Base-by-base conservation (phyloP, 768 basidiomycete species). In the Macrolepiota albuminosa region DNA sequence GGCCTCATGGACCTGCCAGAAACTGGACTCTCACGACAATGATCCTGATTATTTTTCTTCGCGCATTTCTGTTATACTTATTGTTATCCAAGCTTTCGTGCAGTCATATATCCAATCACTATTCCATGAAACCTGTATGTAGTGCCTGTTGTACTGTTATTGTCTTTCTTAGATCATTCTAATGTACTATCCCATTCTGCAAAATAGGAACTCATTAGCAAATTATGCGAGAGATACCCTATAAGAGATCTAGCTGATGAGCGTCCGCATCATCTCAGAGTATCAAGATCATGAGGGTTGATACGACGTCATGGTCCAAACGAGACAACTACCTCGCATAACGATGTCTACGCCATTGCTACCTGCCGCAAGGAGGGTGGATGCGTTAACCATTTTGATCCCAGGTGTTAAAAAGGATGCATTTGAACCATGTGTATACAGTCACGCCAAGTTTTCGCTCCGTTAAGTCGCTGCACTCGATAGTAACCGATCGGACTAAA, bases 401-500 rank as follows among this genome's bases (percentile, higher is more conserved):
- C 73, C 71, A 0, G 89, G 89, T 0, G 42, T 80, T 58, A 81
- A 67, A 31, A 75, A 64, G 7, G 85, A 78, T 7, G 78, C 66
- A 70, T 89, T 88, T 46, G 77, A 29, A 60, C 77, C 79, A 65
- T 9, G 84, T 76, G 68, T 91, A 90, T 11, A 85, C 85, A 1
- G 84, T 84, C 8, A 82, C 75, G 65, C 81, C 78, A 29, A 79
- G 61, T 13, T 72, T 70, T 1, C 79, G 72, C 6, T 76, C 56
- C 2, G 66, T 56, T 4, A 83, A 72, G 64, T 87, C 85, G 6
- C 79, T 74, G 71, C 91, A 92, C 61, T 82, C 77, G 67, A 93
- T 74, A 24, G 81, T 75, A 55, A 92, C 79, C 4, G 83, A 84
- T 64, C 84, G 73, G 62, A 88, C 76, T 87, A 88, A 71, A 89